These are phyloP conservation scores for Rhizoctonia solani DNA, from an alignment of 1,284 basidiomycete genomes.

Conservation along the genomic window DNA sequence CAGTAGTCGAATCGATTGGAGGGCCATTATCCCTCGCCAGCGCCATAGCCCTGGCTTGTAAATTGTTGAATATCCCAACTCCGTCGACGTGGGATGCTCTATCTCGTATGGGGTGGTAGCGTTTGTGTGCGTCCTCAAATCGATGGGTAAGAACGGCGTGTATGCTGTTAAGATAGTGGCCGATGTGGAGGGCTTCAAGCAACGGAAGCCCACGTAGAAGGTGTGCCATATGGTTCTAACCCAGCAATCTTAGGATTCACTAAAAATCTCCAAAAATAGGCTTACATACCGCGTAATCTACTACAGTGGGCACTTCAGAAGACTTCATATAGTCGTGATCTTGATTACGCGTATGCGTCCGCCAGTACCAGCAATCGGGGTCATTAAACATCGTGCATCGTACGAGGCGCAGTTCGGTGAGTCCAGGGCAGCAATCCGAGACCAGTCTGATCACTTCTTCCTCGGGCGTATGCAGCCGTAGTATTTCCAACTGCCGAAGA, in stretches of 20 bases:
- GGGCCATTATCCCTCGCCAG: neutral
- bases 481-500: slow-evolving; percentile 6
- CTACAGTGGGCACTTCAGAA: neutral
- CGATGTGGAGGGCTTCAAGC: neutral
- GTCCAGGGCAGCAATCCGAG: neutral
- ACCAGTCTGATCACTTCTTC: neutral
- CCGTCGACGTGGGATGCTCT: neutral
- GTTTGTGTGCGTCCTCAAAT: neutral
- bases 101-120: neutral
- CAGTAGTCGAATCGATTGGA: neutral
- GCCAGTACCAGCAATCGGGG: slow-evolving; percentile 17
- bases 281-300: slow-evolving; percentile 4
- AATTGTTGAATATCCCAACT: neutral
- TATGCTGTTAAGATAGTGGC: neutral
- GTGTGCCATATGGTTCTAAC: neutral
- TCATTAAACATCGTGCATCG: slow-evolving; percentile 27
- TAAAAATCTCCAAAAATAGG: too few species aligned
- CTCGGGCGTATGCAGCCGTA: neutral
- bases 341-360: neutral
- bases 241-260: too few species aligned
- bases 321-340: slow-evolving; percentile 18
- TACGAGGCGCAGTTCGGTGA: slow-evolving; percentile 2
- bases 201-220: neutral
- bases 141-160: neutral
- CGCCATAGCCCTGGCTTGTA: neutral